phyloP scores from a whole-genome alignment of 2,329 filamentous ascomycete genomes.

The Calonectria pseudoreteaudii region DNA sequence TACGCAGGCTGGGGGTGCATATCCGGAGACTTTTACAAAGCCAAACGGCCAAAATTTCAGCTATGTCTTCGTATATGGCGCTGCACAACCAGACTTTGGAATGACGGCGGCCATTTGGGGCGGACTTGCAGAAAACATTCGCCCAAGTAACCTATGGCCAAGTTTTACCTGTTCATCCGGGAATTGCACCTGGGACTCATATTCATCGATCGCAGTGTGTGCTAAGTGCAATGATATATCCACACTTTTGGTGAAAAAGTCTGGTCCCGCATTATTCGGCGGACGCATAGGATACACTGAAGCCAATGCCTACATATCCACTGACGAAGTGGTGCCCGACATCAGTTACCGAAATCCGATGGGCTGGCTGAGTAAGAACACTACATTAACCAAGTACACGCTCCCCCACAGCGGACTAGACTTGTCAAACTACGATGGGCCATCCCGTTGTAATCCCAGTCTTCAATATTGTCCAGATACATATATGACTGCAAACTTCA shows the following conservation, averaged over 20 bases:
- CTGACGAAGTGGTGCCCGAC: not conserved
- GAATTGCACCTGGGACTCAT: constrained; percentile 26
- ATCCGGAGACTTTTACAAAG: not conserved
- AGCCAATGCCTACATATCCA: not conserved
- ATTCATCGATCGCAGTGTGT: constrained; percentile 11
- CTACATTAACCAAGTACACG: not conserved
- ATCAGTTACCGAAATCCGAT: not conserved
- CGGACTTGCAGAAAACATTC: constrained; percentile 3
- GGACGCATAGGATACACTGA: not conserved
- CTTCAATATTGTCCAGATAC: constrained; percentile 7
- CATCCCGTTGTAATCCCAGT: not conserved
- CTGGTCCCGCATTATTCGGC: not conserved
- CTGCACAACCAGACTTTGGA: not conserved
- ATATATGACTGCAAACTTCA: constrained; percentile 1
- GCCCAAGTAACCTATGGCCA: not conserved
- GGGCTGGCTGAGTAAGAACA: not conserved
- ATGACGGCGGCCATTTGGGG: constrained; percentile 24
- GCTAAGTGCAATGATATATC: constrained; percentile 4
- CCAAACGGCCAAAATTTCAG: not conserved
- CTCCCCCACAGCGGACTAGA: not conserved
- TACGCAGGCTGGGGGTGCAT: not conserved
- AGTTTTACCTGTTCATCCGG: constrained; percentile 13
- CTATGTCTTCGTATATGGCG: not conserved
- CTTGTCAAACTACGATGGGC: not conserved
- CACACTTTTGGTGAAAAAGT: not conserved